Evolutionary conservation across 2,329 filamentous ascomycete genomes (phyloP).

Genomic region (Diaporthe velutina): DNA sequence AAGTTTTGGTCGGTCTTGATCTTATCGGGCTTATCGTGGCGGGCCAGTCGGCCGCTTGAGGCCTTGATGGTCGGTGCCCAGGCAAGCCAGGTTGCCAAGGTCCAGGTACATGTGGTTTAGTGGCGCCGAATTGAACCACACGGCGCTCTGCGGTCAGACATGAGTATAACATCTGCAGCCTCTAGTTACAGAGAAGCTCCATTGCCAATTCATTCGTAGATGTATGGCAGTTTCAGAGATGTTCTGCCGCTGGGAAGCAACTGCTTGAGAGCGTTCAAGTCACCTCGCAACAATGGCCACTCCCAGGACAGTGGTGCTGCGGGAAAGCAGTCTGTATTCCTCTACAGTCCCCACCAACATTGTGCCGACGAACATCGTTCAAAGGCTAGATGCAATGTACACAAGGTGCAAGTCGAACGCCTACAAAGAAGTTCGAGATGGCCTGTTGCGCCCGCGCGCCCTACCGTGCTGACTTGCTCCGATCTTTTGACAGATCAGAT

Average conservation of each 20-base stretch:
- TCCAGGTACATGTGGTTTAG: background rate
- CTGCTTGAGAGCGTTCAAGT: too few relatives aligned
- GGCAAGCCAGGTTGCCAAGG: too few relatives aligned
- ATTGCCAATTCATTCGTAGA: too few relatives aligned
- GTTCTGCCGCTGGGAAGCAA: background rate
- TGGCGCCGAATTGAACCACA: background rate
- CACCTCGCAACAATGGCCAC: background rate
- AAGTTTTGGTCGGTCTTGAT: constrained; percentile 36
- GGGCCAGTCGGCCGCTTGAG: background rate
- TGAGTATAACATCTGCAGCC: background rate
- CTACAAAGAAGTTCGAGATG: background rate
- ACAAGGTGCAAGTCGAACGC: background rate
- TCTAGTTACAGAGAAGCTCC: background rate
- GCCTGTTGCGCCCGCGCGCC: background rate
- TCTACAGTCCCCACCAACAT: too few relatives aligned
- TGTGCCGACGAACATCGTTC: background rate
- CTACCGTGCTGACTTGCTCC: background rate
- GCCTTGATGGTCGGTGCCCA: constrained; percentile 3
- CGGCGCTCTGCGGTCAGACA: too few relatives aligned
- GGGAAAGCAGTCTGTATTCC: background rate
- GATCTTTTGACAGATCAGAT: background rate
- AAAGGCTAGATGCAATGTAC: background rate
- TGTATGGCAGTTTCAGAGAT: background rate
- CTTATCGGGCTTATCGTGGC: constrained; percentile 34
- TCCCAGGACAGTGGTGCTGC: background rate